Base-by-base conservation (phyloP, 495 filamentous ascomycete genomes). In the Massariosphaeria phaeospora region DNA sequence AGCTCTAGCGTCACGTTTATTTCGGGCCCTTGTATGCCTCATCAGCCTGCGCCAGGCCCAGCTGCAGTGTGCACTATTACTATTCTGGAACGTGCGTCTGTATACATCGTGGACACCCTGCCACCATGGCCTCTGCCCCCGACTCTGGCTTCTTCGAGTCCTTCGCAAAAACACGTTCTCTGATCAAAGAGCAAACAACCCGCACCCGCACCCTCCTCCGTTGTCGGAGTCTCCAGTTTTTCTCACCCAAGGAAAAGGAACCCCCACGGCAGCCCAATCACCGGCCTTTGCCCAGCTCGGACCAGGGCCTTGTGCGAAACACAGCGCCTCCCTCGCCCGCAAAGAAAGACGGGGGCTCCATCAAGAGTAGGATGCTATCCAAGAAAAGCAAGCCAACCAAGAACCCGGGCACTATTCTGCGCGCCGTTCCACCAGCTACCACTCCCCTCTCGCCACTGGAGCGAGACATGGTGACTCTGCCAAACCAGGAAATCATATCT, bases 401-500 rank as follows among this genome's bases (percentile, higher is more conserved):
- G 18, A 47, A 34, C n/a, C 36, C 58, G 23, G 63, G 48, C 3
- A 66, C 64, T 23, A 57, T 66, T 18, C 49, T 66, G n/a, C 61
- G 53, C 12, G 64, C 64, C 24, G 64, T 66, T 24, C 61, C 64
- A n/a, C 23, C 54, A 26, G 38, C 39, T 23, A 48, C 52, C 6
- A 29, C 50, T 49, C 42, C 48, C 41, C 53, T 64, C 52, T 48
- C 60, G n/a, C 41, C 61, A 6, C 48, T 67, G 8, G 68, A 70
- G 46, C 44, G 59, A 47, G 64, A 61, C 38, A 66, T 69, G 66
- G 66, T 63, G 1, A 69, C 63, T 1, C 60, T 63, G 17, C 62
- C 69, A 25, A 72, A 65, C 50, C 61, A 67, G 12, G 64, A 69
- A 41, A 64, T 65, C 9, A 48, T 67, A 3, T 52, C 46, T 12